Evolutionary conservation across 495 filamentous ascomycete genomes (phyloP).

Genomic region (Trichoderma parareesei): DNA sequence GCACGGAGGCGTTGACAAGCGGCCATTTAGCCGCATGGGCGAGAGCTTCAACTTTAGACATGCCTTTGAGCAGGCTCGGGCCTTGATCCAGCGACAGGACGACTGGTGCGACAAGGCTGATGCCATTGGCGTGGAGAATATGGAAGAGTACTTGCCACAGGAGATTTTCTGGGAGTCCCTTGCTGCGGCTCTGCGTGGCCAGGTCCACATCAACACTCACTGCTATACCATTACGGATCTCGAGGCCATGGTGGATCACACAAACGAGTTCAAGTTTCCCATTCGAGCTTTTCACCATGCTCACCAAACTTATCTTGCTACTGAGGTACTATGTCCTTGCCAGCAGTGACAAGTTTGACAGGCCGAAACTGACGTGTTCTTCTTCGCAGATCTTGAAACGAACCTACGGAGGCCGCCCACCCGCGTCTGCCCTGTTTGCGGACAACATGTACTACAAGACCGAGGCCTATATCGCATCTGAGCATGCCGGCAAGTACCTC

Average conservation of each 20-base stretch:
- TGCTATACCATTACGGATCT: slow-evolving; percentile 60
- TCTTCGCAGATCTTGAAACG: slow-evolving; percentile 36
- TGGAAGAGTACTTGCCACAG: slow-evolving; percentile 40
- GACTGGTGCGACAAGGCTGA: slow-evolving; percentile 50
- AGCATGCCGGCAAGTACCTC: slow-evolving; percentile 53
- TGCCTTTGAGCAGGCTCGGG: slow-evolving; percentile 49
- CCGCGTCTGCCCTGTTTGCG: slow-evolving; percentile 45
- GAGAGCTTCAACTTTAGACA: slow-evolving; percentile 58
- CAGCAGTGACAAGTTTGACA: background rate
- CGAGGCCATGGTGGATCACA: slow-evolving; percentile 53
- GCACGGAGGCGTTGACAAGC: slow-evolving; percentile 36
- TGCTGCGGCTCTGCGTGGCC: slow-evolving; percentile 49
- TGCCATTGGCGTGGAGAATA: slow-evolving; percentile 28
- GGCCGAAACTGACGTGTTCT: background rate
- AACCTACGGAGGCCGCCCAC: slow-evolving; percentile 36
- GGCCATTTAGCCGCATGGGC: slow-evolving; percentile 42
- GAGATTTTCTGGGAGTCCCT: slow-evolving; percentile 51
- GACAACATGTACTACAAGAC: slow-evolving; percentile 58
- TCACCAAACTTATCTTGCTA: slow-evolving; percentile 51
- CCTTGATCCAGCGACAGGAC: slow-evolving; percentile 44
- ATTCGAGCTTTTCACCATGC: slow-evolving; percentile 59
- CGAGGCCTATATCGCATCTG: slow-evolving; percentile 51
- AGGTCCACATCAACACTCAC: slow-evolving; percentile 56
- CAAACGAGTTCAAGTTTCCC: slow-evolving; percentile 56
- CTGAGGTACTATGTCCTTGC: slow-evolving; percentile 43